These are phyloP conservation scores for Leccinum broughii DNA, from an alignment of 768 basidiomycete species.

Conservation along the genomic window DNA sequence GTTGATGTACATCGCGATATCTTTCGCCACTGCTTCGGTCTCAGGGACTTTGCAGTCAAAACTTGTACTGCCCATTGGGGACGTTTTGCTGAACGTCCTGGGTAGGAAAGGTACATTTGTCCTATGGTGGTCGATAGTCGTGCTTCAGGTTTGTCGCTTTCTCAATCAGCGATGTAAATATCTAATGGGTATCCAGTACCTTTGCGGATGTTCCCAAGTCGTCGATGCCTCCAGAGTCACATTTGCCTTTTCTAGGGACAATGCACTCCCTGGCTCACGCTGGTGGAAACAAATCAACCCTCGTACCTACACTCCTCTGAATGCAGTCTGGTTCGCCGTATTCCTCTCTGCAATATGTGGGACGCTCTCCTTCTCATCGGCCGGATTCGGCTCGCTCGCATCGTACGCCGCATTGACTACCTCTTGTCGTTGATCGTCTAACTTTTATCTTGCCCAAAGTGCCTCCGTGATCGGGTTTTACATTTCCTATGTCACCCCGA, in stretches of 20 bases:
- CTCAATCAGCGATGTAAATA: not conserved
- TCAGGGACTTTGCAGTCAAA: slow-evolving; percentile 31
- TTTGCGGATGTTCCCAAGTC: slow-evolving; percentile 46
- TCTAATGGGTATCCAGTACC: slow-evolving; percentile 28
- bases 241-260: slow-evolving; percentile 43
- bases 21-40: slow-evolving; percentile 44
- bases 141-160: slow-evolving; percentile 40
- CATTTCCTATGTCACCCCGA: slow-evolving; percentile 40
- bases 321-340: slow-evolving; percentile 41
- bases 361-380: slow-evolving; percentile 33
- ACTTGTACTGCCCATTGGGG: slow-evolving; percentile 41
- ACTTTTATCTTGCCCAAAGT: slow-evolving; percentile 8
- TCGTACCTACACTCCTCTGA: slow-evolving; percentile 36
- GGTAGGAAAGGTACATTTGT: slow-evolving; percentile 44
- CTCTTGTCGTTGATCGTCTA: not conserved
- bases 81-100: slow-evolving; percentile 40
- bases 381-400: slow-evolving; percentile 37
- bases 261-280: slow-evolving; percentile 39
- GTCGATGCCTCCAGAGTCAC: slow-evolving; percentile 50
- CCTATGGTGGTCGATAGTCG: slow-evolving; percentile 44
- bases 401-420: slow-evolving; percentile 28
- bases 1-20: slow-evolving; percentile 43
- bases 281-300: slow-evolving; percentile 38
- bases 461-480: slow-evolving; percentile 38
- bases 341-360: slow-evolving; percentile 30